Percentiles rank a stretch among this genome's conserved stretches.
Conservation (phyloP, 805 yeast species). For the Ogataea philodendri region DNA sequence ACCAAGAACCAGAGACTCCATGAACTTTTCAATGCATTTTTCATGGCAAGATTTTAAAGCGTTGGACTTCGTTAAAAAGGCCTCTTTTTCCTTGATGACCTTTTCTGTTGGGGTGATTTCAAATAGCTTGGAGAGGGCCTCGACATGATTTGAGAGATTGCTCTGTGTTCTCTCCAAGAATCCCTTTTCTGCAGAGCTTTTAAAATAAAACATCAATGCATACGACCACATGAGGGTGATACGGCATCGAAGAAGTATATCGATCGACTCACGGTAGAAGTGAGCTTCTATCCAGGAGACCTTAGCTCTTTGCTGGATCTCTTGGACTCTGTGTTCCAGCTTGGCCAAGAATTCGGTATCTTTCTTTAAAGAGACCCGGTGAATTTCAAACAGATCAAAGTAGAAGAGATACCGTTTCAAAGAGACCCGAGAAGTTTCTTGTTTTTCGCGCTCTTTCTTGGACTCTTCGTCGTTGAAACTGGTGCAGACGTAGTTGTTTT, state of each 20-base stretch:
- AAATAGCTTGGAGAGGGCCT: conserved; percentile 35
- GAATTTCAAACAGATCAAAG: conserved; percentile 70
- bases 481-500: conserved; percentile 60
- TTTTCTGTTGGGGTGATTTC: conserved; percentile 31
- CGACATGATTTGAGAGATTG: conserved; percentile 29
- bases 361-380: conserved; percentile 70
- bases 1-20: conserved; percentile 23
- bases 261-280: conserved; percentile 72
- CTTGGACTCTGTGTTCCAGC: conserved; percentile 61
- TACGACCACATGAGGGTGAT: conserved; percentile 88
- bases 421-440: conserved; percentile 44
- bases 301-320: conserved; percentile 60
- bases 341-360: conserved; percentile 63
- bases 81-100: conserved; percentile 26
- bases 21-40: conserved; percentile 23
- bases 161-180: conserved; percentile 51
- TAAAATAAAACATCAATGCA: conserved; percentile 70
- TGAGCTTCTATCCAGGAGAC: conserved; percentile 87
- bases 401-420: conserved; percentile 70
- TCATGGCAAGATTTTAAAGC: conserved; percentile 23
- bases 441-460: conserved; percentile 38
- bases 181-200: conserved; percentile 40
- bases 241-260: conserved; percentile 63
- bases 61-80: conserved; percentile 26
- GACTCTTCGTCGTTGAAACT: conserved; percentile 46